Base-by-base conservation (phyloP, 805 yeast species). In the Candida alai region DNA sequence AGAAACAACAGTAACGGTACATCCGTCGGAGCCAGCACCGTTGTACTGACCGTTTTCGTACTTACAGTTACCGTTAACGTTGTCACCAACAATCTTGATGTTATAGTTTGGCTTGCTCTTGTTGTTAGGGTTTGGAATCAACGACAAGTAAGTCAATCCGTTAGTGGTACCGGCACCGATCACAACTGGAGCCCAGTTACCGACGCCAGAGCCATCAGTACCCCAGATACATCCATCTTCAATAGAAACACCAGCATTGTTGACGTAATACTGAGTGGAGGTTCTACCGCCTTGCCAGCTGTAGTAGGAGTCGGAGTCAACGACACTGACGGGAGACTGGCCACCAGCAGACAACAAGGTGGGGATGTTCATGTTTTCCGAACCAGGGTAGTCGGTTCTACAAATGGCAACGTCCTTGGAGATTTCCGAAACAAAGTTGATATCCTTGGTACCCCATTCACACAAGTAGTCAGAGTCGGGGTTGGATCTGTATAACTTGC, bases 301-400 rank as follows among this genome's bases (percentile, higher is more conserved):
- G 77, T 78, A 93, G 76, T 90, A 90, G 44, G 70, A 52, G 46
- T 68, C 81, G 58, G 78, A 76, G 62, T 87, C 74, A 44, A 89
- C 96, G 47, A 83, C 94, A 35, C 96, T 73, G 48, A 88, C 68
- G 38, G 83, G 81, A 53, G 72, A 61, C 24, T 73, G 48, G 24
- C 68, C 51, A 51, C 95, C 96, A 40, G 82, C 84, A 21, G 58
- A 60, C 34, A 89, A 83, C 43, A 76, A 69, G 41, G 97, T 89
- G 60, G 98, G 97, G 43, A 90, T 74, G 48, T 81, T 94, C 97
- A 90, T 93, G 76, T 88, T 88, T 73, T 90, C 98, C 45, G 96
- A 82, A 70, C 98, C 98, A 56, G 98, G 98, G 78, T 90, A 90
- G 63, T 90, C 98, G 43, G 98, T 90, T 73, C 97, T 84, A 76